Evolutionary conservation across 352 stramenopile species (phyloP).

Genomic region (Phytophthora ohioensis): DNA sequence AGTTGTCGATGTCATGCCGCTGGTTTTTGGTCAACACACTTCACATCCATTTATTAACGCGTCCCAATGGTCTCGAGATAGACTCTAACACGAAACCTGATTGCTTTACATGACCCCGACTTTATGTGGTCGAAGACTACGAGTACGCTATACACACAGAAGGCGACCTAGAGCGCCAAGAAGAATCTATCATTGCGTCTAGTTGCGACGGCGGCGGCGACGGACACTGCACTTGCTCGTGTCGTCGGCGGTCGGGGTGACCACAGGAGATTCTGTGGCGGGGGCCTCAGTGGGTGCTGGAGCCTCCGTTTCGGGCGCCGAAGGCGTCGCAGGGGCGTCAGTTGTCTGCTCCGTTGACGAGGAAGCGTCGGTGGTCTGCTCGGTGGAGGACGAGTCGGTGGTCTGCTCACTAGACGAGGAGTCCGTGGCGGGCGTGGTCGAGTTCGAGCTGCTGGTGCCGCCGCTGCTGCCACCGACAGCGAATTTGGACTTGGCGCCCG

Average conservation of each 20-base stretch:
- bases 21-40: background rate
- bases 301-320: slow-evolving; percentile 16
- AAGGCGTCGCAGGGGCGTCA: slow-evolving; percentile 11
- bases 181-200: slow-evolving; percentile 18
- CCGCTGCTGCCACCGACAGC: slow-evolving; percentile 28
- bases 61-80: slow-evolving; percentile 16
- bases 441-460: slow-evolving; percentile 11
- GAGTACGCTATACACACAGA: slow-evolving; percentile 13
- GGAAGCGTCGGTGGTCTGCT: slow-evolving; percentile 10
- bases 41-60: slow-evolving; percentile 28
- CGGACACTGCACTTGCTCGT: slow-evolving; percentile 36
- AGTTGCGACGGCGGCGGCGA: slow-evolving; percentile 35
- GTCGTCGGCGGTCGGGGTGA: slow-evolving; percentile 20
- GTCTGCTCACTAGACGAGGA: slow-evolving; percentile 27
- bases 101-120: slow-evolving; percentile 27
- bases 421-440: slow-evolving; percentile 25
- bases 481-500: slow-evolving; percentile 37
- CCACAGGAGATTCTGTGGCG: slow-evolving; percentile 17
- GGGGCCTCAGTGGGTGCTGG: slow-evolving; percentile 7
- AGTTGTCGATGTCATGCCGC: too few species aligned
- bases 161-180: slow-evolving; percentile 8
- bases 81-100: slow-evolving; percentile 19
- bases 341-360: slow-evolving; percentile 21
- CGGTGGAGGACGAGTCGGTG: slow-evolving; percentile 4
- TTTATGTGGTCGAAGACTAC: slow-evolving; percentile 9